Percentiles rank a stretch among this genome's conserved stretches.
These are phyloP conservation scores for Leccinum longicurvipes DNA, from an alignment of 768 basidiomycete genomes.

Conservation along the genomic window DNA sequence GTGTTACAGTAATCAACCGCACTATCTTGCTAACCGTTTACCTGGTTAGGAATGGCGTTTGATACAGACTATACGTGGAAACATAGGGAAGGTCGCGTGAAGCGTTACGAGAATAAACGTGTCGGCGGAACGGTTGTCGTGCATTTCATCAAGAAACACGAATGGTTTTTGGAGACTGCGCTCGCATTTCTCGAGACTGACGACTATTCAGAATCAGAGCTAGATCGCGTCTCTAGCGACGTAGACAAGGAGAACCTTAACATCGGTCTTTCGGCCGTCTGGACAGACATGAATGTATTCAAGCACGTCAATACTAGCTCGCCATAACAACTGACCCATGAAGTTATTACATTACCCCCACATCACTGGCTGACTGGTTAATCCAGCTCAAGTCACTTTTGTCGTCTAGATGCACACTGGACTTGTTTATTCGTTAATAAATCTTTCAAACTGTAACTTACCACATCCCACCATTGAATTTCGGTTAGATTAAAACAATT, in stretches of 20 bases:
- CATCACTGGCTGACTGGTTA: background rate
- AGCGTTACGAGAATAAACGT: constrained; percentile 61
- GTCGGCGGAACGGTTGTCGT: constrained; percentile 94
- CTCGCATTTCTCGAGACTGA: constrained; percentile 81
- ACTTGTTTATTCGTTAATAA: constrained; percentile 22
- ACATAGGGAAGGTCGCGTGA: constrained; percentile 65
- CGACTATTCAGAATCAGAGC: constrained; percentile 53
- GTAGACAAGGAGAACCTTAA: constrained; percentile 12
- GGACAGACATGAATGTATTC: constrained; percentile 29
- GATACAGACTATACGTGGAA: constrained; percentile 67
- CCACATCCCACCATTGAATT: constrained; percentile 2
- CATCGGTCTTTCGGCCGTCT: constrained; percentile 25
- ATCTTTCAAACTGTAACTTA: constrained; percentile 13
- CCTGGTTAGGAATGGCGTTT: constrained; percentile 48
- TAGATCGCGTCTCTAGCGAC: constrained; percentile 13
- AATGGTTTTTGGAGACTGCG: constrained; percentile 95
- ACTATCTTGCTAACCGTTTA: background rate
- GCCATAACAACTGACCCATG: background rate
- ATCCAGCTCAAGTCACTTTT: background rate
- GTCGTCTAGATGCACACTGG: background rate
- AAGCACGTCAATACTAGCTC: constrained; percentile 11
- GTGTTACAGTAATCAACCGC: constrained; percentile 3
- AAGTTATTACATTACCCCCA: background rate
- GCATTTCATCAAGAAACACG: constrained; percentile 95
- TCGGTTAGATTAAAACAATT: background rate